Evolutionary conservation across 352 stramenopile genomes (phyloP).

Genomic region (Achlya hypogyna): DNA sequence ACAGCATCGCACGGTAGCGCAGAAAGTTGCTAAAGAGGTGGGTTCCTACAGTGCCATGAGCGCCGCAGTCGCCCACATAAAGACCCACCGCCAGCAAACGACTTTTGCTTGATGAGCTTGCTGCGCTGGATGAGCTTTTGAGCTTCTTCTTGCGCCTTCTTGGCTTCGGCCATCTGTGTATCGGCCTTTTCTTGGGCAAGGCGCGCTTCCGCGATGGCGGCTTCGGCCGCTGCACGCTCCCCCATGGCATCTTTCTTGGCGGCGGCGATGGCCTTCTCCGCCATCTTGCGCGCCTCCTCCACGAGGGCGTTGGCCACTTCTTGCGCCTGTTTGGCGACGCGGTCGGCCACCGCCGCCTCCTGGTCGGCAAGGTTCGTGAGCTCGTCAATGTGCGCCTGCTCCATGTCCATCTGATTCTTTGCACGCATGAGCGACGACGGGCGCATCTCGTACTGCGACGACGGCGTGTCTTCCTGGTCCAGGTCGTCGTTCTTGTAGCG

Average conservation of each 20-base stretch:
- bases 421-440: conserved; percentile 57
- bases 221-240: conserved; percentile 6
- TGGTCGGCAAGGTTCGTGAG: neutral
- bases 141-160: conserved; percentile 17
- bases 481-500: neutral
- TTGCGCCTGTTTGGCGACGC: conserved; percentile 11
- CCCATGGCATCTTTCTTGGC: conserved; percentile 5
- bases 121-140: conserved; percentile 14
- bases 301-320: conserved; percentile 8
- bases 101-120: conserved; percentile 16
- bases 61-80: neutral
- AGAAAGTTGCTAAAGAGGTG: conserved; percentile 8
- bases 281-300: conserved; percentile 1
- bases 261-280: conserved; percentile 2
- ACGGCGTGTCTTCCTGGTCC: neutral
- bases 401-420: conserved; percentile 66
- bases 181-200: conserved; percentile 9
- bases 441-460: conserved; percentile 36
- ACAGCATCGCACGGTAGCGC: conserved; percentile 13
- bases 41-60: neutral
- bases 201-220: neutral
- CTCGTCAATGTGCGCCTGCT: neutral
- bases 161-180: conserved; percentile 13
- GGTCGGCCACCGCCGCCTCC: neutral
- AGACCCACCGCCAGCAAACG: neutral